Evolutionary conservation across 257 asterid genomes (phyloP), one percentile per base, ranked within the genome.

Genomic region (Capsicum rhomboideum): DNA sequence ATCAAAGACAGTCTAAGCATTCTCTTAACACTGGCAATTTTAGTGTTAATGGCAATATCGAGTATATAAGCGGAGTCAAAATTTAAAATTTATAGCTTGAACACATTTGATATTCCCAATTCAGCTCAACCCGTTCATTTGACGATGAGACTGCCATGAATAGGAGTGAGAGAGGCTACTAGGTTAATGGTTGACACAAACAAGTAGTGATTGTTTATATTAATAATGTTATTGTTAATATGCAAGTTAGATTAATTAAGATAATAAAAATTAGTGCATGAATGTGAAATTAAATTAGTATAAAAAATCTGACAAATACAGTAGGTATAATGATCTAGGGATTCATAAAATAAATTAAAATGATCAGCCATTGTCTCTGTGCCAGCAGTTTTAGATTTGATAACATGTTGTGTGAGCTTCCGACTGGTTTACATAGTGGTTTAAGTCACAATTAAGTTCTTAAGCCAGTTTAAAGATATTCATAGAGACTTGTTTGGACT

Each of bases 231-330:
- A n/a, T n/a, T 50, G 4, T 23, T 26, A 49, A 75, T 75, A 26
- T 49, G 80, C 42, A 49, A 75, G 23, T 64, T 46, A 56, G 83
- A 40, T 75, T 85, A 72, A 71, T 75, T 82, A 79, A 63, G 82
- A 63, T 71, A 79, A 81, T 42, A 46, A 31, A 80, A 79, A 50
- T n/a, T 49, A 49, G 44, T 44, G 75, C 44, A 64, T 59, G 63
- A 80, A 79, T 64, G 29, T 34, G 67, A 64, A 72, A 18, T 59
- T 16, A 26, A 29, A 84, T 34, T 34, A 34, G 13, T 37, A 18
- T 68, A 37, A 69, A 53, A 80, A 64, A 44, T 34, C 83, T 84
- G 91, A 83, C 87, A 86, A 50, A 18, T 88, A 64, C 89, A 82
- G 87, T 29, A 40, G 68, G 85, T 63, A 86, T 34, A 42, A 79